These are phyloP conservation scores for Acanthamoeba castellanii DNA, from an alignment of 208 protist species.

Conservation along the genomic window DNA sequence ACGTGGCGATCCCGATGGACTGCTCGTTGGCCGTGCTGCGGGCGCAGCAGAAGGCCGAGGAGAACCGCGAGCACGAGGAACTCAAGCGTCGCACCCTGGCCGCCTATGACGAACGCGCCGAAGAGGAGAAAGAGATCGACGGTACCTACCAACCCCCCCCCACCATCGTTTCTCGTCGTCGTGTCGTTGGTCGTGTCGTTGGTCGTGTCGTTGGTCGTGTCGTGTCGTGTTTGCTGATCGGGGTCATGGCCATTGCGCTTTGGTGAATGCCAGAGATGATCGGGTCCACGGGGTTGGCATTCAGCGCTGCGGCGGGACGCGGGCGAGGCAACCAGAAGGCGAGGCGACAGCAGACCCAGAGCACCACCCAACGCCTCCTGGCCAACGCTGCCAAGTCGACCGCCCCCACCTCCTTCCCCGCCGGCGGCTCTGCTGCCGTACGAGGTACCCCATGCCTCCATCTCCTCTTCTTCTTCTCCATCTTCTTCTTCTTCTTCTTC, in stretches of 20 bases:
- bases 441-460: not conserved
- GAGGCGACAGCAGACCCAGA: slow-evolving; percentile 12
- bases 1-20: slow-evolving; percentile 44
- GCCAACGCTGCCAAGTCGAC: not conserved
- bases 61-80: slow-evolving; percentile 68
- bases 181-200: too few relatives aligned
- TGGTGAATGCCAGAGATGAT: slow-evolving; percentile 22
- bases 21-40: slow-evolving; percentile 57
- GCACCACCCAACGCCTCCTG: not conserved
- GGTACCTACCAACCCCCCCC: not conserved
- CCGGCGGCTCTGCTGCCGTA: slow-evolving; percentile 14
- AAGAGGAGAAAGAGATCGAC: slow-evolving; percentile 66
- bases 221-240: not conserved
- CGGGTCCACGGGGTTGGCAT: not conserved
- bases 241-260: not conserved
- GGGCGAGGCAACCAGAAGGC: slow-evolving; percentile 66
- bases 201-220: too few relatives aligned
- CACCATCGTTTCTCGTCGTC: not conserved
- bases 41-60: slow-evolving; percentile 41
- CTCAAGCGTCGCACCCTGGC: slow-evolving; percentile 59
- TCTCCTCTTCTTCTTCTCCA: too few relatives aligned
- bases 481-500: not conserved
- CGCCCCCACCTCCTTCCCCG: not conserved
- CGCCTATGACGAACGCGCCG: slow-evolving; percentile 60
- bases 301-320: not conserved